Evolutionary conservation across 306 rosid species (phyloP).

Genomic region (Prunus mongolica): DNA sequence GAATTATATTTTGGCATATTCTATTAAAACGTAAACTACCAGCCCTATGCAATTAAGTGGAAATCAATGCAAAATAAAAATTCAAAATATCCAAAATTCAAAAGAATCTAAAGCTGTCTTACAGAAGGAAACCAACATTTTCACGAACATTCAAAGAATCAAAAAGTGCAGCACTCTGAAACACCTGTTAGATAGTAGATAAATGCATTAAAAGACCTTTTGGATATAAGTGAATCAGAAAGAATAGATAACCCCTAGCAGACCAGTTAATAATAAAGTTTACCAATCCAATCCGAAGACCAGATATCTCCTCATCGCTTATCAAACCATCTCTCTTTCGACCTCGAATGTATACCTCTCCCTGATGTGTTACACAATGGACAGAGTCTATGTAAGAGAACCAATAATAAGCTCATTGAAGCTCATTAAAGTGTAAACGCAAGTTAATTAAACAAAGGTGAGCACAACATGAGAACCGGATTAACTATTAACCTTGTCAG

Average conservation of each 20-base stretch:
- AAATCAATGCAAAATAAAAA: neutral
- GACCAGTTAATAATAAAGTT: slow-evolving; percentile 11
- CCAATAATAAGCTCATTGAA: neutral
- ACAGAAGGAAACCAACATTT: slow-evolving; percentile 99
- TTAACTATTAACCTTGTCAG: slow-evolving; percentile 59
- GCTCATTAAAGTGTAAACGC: neutral
- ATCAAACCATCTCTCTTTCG: slow-evolving; percentile 80
- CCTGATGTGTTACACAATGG: slow-evolving; percentile 46
- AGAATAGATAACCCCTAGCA: slow-evolving; percentile 3
- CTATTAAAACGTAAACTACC: neutral
- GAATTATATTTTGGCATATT: neutral
- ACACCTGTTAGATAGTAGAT: slow-evolving; percentile 55
- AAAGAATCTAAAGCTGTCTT: slow-evolving; percentile 27
- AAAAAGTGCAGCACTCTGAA: slow-evolving; percentile 99
- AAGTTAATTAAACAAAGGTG: slow-evolving; percentile 7
- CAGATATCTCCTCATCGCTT: slow-evolving; percentile 81
- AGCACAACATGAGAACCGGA: neutral
- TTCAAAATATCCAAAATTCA: slow-evolving; percentile 15
- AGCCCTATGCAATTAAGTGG: neutral
- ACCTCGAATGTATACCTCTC: slow-evolving; percentile 90
- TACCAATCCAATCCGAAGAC: slow-evolving; percentile 94
- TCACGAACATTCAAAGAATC: slow-evolving; percentile 95
- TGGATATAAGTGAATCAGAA: neutral
- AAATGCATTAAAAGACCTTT: slow-evolving; percentile 2
- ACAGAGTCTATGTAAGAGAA: slow-evolving; percentile 12